Evolutionary conservation across 2,329 filamentous ascomycete species (phyloP), one percentile per base, ranked within the genome.

Genomic region (Cercospora citrullina): DNA sequence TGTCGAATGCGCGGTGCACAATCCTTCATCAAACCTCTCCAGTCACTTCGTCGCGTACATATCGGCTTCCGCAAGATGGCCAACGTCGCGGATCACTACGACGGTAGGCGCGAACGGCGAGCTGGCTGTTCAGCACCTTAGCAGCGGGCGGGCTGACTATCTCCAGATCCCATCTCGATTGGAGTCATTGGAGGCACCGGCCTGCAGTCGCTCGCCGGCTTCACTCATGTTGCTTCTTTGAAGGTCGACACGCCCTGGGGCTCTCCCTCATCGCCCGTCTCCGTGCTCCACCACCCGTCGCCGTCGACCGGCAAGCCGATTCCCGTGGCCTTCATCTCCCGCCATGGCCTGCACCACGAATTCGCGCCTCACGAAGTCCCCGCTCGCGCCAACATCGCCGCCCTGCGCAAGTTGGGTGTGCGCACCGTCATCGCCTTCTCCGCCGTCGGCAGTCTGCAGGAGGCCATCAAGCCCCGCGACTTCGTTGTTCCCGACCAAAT

Each of bases 401-500:
- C 95, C n/a, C 86, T 99, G 71, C 90, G 95, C 72, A 89, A 88
- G 75, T 85, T 99, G 69, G 95, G 95, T 73, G 95, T 98, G 57
- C 90, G 94, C 76, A 91, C 89, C 78, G 88, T 98, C 79, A 92
- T 99, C 78, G 93, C 94, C 71, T 99, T 99, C 84, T 94, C 91
- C 72, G 95, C 95, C 60, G 95, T 99, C 66, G 95, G 95, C 70
- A 94, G 91, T 76, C 84, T 99, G 78, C 92, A 91, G 79, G 95
- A 97, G 83, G 88, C 93, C 77, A 94, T 99, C 80, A 92, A 91
- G 82, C 95, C 95, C 53, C 91, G 95, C 82, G 95, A 99, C 84
- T 99, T 99, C 80, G 92, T 98, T 62, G 87, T 99, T 12, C 95
- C 94, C 0, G 93, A 97, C 81, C 95, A 99, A 84, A 87, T 96